Conservation (phyloP, 768 basidiomycete species). For the Rhizopogon salebrosus region DNA sequence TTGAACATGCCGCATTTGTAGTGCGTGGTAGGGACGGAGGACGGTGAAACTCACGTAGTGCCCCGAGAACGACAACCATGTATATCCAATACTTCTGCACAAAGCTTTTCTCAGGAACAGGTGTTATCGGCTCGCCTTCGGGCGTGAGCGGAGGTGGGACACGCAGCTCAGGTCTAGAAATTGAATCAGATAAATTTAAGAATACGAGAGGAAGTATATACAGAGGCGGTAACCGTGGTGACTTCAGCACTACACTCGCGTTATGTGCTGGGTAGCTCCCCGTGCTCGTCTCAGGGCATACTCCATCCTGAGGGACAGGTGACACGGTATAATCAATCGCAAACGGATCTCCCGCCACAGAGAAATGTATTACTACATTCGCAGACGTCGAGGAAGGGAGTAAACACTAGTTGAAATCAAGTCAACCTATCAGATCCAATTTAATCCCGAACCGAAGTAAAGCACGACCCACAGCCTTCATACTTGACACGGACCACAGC, state of each 20-base stretch:
- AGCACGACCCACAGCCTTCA: slow-evolving; percentile 45
- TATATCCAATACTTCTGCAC: slow-evolving; percentile 92
- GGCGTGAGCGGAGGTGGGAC: slow-evolving; percentile 61
- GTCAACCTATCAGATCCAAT: slow-evolving; percentile 9
- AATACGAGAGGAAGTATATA: slow-evolving; percentile 27
- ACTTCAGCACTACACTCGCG: slow-evolving; percentile 51
- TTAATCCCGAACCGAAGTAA: slow-evolving; percentile 44
- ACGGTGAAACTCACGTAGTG: slow-evolving; percentile 44
- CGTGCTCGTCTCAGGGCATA: slow-evolving; percentile 42
- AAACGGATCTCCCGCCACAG: slow-evolving; percentile 43
- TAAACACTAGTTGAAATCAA: slow-evolving; percentile 51
- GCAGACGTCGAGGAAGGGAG: slow-evolving; percentile 50
- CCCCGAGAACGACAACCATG: slow-evolving; percentile 51
- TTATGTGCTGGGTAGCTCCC: slow-evolving; percentile 28
- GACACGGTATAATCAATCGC: slow-evolving; percentile 69
- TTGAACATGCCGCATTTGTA: not conserved
- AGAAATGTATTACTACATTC: slow-evolving; percentile 51
- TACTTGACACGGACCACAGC: slow-evolving; percentile 26
- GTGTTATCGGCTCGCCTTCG: slow-evolving; percentile 58
- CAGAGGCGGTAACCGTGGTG: slow-evolving; percentile 52
- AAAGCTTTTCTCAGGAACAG: slow-evolving; percentile 69
- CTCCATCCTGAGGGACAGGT: slow-evolving; percentile 63
- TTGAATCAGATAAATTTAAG: not conserved
- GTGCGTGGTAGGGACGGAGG: not conserved
- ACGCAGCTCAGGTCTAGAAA: slow-evolving; percentile 59